A percentile compares a stretch with the other conserved stretches of the same genome.
These are phyloP conservation scores for Pichia sp. DNA, from an alignment of 1,139 yeast genomes.

Conservation along the genomic window DNA sequence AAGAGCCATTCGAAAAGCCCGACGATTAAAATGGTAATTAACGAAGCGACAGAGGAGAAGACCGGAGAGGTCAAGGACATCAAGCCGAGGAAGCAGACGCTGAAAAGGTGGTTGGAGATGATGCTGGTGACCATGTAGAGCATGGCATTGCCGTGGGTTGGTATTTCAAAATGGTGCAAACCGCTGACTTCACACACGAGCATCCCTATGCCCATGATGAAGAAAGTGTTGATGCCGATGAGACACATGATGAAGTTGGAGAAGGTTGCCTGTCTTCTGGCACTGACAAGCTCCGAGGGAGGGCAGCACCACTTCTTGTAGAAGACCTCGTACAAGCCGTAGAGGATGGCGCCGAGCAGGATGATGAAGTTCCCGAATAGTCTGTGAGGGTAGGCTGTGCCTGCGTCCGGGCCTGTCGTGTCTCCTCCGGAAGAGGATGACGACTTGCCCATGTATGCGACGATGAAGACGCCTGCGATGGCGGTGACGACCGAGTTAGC, in stretches of 20 bases:
- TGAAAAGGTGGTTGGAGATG: constrained; percentile 60
- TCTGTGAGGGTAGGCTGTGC: constrained; percentile 50
- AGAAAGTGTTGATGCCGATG: constrained; percentile 57
- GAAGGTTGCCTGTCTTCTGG: constrained; percentile 52
- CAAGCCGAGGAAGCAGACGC: constrained; percentile 68
- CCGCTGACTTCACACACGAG: constrained; percentile 50
- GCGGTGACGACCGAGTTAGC: constrained; percentile 68
- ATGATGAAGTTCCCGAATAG: constrained; percentile 69
- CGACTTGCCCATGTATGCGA: constrained; percentile 62
- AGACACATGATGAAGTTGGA: constrained; percentile 52
- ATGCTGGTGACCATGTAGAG: constrained; percentile 47
- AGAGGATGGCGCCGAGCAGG: constrained; percentile 71
- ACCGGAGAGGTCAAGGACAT: constrained; percentile 88
- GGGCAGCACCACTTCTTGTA: constrained; percentile 76
- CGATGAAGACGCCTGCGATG: constrained; percentile 68
- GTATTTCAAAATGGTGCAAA: constrained; percentile 55
- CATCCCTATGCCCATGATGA: constrained; percentile 48
- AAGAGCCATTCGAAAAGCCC: constrained; percentile 73
- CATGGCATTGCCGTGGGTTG: constrained; percentile 44
- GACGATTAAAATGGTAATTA: constrained; percentile 73
- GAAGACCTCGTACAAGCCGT: constrained; percentile 81
- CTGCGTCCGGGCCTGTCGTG: constrained; percentile 18
- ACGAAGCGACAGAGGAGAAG: constrained; percentile 74
- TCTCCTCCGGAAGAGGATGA: neutral
- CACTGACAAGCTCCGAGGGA: constrained; percentile 54